Base-by-base conservation (phyloP, 176 grass and related monocot species). In the Triticum dicoccoides region DNA sequence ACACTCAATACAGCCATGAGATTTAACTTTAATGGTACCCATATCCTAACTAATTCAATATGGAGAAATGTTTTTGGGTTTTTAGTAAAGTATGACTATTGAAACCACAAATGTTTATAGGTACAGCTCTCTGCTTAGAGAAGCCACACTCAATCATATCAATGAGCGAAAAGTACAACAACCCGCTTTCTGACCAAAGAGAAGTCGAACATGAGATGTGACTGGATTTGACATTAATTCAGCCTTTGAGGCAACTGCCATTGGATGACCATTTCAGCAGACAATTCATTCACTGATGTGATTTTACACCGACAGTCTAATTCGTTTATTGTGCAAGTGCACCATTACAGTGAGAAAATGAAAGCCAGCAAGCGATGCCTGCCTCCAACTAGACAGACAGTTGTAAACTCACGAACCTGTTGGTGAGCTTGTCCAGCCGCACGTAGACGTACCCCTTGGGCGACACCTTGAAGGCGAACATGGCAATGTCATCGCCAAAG, bases 381-480 rank as follows among this genome's bases (percentile, higher is more conserved):
- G 8, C 2, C 2, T 68, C 12, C 41, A 76, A 56, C 20, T 20
- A 20, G 27, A 18, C 5, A 59, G 18, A 54, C 20, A 33, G 79
- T 8, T 65, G 15, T 2, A 24, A 23, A 63, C 4, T 49, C 1
- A 23, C 30, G 73, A 65, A 92, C 93, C 89, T 86, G 81, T 62
- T 79, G 34, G 88, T 91, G 37, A 89, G 90, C 84, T 98, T 98
- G 85, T 98, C 96, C 4, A 95, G 91, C 66, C 96, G 90, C 37
- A 95, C 83, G 38, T 98, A 95, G 56, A 98, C 88, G 68, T 94
- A 96, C 65, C 96, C 93, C 90, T 93, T 94, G 49, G 91, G 93
- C 79, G 96, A 94, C 32, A 96, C 84, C 92, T 94, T 98, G 84
- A 98, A 95, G 37, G 91, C 96, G 79, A 86, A 98, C 90, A 98